phyloP scores from a whole-genome alignment of 208 protist genomes.

The Trypanosoma cruzi region DNA sequence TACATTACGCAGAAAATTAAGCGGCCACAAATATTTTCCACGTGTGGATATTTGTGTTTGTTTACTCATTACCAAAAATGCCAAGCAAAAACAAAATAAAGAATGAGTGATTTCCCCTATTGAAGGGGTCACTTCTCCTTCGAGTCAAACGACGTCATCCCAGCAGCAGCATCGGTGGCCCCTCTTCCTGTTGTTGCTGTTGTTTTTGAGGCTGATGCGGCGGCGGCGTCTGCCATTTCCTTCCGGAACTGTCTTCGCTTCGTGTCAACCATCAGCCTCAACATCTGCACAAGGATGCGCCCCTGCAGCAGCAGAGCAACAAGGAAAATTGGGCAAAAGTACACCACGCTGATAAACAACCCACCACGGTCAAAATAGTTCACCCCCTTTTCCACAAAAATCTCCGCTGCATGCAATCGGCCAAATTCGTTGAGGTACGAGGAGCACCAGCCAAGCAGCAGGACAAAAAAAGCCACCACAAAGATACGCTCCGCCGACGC shows the following conservation, averaged over 20 bases:
- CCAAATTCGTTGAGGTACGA: slow-evolving; percentile 43
- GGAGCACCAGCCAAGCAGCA: slow-evolving; percentile 35
- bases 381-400: slow-evolving; percentile 49
- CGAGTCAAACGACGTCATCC: slow-evolving; percentile 3
- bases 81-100: neutral
- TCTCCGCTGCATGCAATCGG: slow-evolving; percentile 20
- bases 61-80: too few species aligned
- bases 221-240: slow-evolving; percentile 6
- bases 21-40: neutral
- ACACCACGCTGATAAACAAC: slow-evolving; percentile 62
- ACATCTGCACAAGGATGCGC: slow-evolving; percentile 25
- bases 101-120: too few species aligned
- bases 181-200: slow-evolving; percentile 6
- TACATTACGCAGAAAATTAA: neutral
- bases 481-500: slow-evolving; percentile 50
- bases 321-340: slow-evolving; percentile 58
- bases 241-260: slow-evolving; percentile 25
- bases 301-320: slow-evolving; percentile 43
- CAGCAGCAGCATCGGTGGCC: slow-evolving; percentile 6
- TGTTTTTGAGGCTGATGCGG: too few species aligned
- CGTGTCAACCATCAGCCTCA: slow-evolving; percentile 24
- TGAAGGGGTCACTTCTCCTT: too few species aligned
- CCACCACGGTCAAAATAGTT: slow-evolving; percentile 84
- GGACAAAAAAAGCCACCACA: slow-evolving; percentile 33
- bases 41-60: too few species aligned